Conservation (phyloP, 495 filamentous ascomycete genomes). For the Hypoxylon cercidicola region DNA sequence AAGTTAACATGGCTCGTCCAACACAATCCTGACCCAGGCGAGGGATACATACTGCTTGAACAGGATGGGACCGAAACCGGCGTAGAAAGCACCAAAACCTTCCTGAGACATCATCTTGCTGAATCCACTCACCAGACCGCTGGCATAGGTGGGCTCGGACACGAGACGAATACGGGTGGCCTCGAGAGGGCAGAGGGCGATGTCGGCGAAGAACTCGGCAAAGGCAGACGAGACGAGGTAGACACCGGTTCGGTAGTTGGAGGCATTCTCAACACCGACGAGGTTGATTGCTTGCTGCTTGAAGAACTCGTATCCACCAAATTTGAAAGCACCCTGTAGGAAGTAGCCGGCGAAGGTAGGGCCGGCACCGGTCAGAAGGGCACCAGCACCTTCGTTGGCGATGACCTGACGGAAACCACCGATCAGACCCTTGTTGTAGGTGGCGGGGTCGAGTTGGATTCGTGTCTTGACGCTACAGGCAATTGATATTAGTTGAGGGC, state of each 20-base stretch:
- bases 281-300: conserved; percentile 91
- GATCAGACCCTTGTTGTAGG: conserved; percentile 90
- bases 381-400: conserved; percentile 84
- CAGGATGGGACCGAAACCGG: conserved; percentile 90
- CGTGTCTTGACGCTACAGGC: conserved; percentile 85
- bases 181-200: conserved; percentile 93
- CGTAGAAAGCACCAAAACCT: conserved; percentile 91
- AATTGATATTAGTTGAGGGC: conserved; percentile 29
- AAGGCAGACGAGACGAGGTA: conserved; percentile 86
- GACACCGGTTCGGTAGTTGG: conserved; percentile 86
- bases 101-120: conserved; percentile 85
- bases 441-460: conserved; percentile 90
- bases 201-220: conserved; percentile 94
- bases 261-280: conserved; percentile 80
- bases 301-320: conserved; percentile 95
- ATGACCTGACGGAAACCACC: conserved; percentile 88
- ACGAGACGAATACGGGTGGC: conserved; percentile 96
- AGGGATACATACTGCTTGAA: conserved; percentile 89
- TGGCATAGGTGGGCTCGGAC: conserved; percentile 86
- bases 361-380: conserved; percentile 86
- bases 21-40: background rate
- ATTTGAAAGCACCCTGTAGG: conserved; percentile 95
- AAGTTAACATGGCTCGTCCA: conserved; percentile 17
- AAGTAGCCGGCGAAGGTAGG: conserved; percentile 93
- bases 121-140: conserved; percentile 83